Percentiles rank a stretch among this genome's conserved stretches.
phyloP scores from a whole-genome alignment of 1,284 basidiomycete species.

The Rhodotorula sp. region DNA sequence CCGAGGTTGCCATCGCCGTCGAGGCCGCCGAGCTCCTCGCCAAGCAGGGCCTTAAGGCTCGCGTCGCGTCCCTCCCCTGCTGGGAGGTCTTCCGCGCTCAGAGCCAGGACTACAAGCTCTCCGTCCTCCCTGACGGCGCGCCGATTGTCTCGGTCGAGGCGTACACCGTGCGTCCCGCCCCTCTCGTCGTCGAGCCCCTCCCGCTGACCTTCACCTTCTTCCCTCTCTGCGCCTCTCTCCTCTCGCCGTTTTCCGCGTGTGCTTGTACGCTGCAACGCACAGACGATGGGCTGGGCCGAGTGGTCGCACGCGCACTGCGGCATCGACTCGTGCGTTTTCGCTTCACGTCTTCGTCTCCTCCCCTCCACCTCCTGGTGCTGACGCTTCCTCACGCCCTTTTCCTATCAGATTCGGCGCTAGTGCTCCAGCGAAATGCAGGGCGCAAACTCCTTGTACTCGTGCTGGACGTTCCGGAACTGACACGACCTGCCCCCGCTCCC shows the following conservation, averaged over 20 bases:
- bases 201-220: background rate
- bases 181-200: no score
- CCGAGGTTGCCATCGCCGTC: slow-evolving; percentile 81
- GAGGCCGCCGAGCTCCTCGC: slow-evolving; percentile 79
- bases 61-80: slow-evolving; percentile 85
- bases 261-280: background rate
- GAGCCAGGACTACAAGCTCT: slow-evolving; percentile 73
- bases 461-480: background rate
- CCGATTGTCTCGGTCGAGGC: slow-evolving; percentile 91
- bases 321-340: slow-evolving; percentile 64
- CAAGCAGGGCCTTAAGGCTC: slow-evolving; percentile 65
- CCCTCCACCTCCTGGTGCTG: background rate
- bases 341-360: background rate
- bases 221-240: background rate
- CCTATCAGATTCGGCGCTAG: slow-evolving; percentile 61
- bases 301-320: slow-evolving; percentile 89
- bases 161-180: slow-evolving; percentile 49
- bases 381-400: background rate
- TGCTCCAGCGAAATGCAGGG: slow-evolving; percentile 81
- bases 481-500: slow-evolving; percentile 39
- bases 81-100: slow-evolving; percentile 88
- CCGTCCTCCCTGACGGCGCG: slow-evolving; percentile 81
- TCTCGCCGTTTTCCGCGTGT: background rate
- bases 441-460: slow-evolving; percentile 66
- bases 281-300: slow-evolving; percentile 68